Percentiles rank a stretch among this genome's conserved stretches.
Conservation (phyloP, 1,284 basidiomycete species). For the Leccinum pachyderme region DNA sequence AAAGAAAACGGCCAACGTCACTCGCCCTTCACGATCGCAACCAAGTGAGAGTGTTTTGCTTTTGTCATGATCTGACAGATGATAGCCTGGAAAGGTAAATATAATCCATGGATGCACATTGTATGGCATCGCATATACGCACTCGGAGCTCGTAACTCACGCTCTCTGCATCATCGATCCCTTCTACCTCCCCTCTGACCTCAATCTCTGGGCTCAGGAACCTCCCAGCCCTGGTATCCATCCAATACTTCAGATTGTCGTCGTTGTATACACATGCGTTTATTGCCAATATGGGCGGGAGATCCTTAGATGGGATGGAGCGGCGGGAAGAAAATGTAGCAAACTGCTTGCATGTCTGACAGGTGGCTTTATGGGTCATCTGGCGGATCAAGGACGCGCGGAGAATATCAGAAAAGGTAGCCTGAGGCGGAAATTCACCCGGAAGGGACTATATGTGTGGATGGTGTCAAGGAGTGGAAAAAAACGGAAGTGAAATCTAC, state of each 20-base stretch:
- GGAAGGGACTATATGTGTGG: slow-evolving; percentile 36
- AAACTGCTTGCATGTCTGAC: slow-evolving; percentile 79
- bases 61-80: slow-evolving; percentile 83
- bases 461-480: background rate
- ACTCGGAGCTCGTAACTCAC: slow-evolving; percentile 75
- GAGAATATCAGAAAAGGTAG: slow-evolving; percentile 73
- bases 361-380: slow-evolving; percentile 82
- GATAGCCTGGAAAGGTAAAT: slow-evolving; percentile 53
- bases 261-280: slow-evolving; percentile 83
- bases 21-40: slow-evolving; percentile 82
- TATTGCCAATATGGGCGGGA: slow-evolving; percentile 87
- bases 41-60: slow-evolving; percentile 79
- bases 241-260: slow-evolving; percentile 78
- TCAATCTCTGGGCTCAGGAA: slow-evolving; percentile 58
- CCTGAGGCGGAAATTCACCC: slow-evolving; percentile 48
- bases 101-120: background rate
- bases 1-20: background rate
- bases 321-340: slow-evolving; percentile 73
- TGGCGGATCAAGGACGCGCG: slow-evolving; percentile 79
- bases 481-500: slow-evolving; percentile 8
- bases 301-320: slow-evolving; percentile 60
- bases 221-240: slow-evolving; percentile 47
- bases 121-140: slow-evolving; percentile 26
- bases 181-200: slow-evolving; percentile 57
- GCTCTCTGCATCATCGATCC: slow-evolving; percentile 53